These are phyloP conservation scores for Eucalyptus tenuipes DNA, from an alignment of 345 rosid species.

Conservation along the genomic window DNA sequence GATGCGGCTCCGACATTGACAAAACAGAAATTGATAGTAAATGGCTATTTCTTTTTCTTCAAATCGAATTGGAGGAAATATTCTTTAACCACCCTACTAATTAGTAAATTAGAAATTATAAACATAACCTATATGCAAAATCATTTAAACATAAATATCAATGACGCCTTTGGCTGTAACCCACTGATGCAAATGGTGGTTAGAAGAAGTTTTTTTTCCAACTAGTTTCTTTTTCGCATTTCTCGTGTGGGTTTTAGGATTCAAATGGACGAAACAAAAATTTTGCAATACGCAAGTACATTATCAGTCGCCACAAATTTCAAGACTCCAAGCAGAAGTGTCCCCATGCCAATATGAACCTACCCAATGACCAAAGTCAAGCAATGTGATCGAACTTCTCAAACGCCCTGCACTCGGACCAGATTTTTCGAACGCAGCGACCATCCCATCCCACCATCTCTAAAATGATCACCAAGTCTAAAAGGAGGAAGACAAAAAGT, in stretches of 20 bases:
- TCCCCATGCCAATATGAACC: not conserved
- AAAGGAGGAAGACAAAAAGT: not conserved
- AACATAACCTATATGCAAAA: not conserved
- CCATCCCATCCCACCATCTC: not conserved
- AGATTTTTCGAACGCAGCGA: not conserved
- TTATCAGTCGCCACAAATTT: not conserved
- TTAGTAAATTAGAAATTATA: not conserved
- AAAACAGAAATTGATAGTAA: too few relatives aligned
- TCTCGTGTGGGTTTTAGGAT: not conserved
- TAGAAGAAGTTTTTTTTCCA: not conserved
- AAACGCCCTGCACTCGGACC: not conserved
- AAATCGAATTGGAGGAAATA: not conserved
- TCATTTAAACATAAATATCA: not conserved
- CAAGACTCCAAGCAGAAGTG: not conserved
- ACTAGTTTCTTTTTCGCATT: not conserved
- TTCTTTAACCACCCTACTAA: not conserved
- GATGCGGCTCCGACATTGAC: not conserved
- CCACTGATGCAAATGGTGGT: not conserved
- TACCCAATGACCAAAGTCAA: not conserved
- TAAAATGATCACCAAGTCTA: not conserved
- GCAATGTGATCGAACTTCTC: not conserved
- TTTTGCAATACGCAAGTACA: not conserved
- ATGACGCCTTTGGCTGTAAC: not conserved
- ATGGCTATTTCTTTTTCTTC: not conserved
- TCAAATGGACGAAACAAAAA: not conserved